These are phyloP conservation scores for Strigomonas oncopelti DNA, from an alignment of 208 protist genomes.

Conservation along the genomic window DNA sequence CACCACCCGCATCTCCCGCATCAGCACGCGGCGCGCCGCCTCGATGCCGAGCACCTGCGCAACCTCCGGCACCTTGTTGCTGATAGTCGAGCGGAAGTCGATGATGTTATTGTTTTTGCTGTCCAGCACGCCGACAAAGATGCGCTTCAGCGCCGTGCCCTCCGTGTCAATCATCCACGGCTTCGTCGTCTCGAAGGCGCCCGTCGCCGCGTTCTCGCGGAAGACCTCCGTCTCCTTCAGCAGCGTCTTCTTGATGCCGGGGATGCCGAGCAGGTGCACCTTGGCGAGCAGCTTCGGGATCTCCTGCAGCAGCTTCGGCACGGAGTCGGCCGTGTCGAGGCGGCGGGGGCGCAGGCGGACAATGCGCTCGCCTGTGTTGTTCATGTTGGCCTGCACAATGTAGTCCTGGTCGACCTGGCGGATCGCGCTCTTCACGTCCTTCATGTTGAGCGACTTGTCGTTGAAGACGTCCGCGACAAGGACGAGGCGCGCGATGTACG, in stretches of 20 bases:
- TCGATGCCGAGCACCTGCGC: slow-evolving; percentile 92
- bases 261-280: slow-evolving; percentile 92
- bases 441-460: slow-evolving; percentile 92
- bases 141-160: slow-evolving; percentile 93
- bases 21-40: slow-evolving; percentile 70
- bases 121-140: slow-evolving; percentile 97
- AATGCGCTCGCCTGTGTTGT: slow-evolving; percentile 92
- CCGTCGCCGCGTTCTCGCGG: slow-evolving; percentile 44
- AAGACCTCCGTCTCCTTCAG: slow-evolving; percentile 63
- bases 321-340: slow-evolving; percentile 47
- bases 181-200: slow-evolving; percentile 52
- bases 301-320: slow-evolving; percentile 53
- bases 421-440: slow-evolving; percentile 92
- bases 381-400: slow-evolving; percentile 87
- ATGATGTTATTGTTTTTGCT: slow-evolving; percentile 89
- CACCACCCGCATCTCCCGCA: slow-evolving; percentile 90
- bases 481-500: slow-evolving; percentile 96
- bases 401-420: slow-evolving; percentile 72
- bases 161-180: slow-evolving; percentile 94
- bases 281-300: slow-evolving; percentile 64
- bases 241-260: slow-evolving; percentile 93
- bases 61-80: slow-evolving; percentile 99
- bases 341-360: slow-evolving; percentile 84
- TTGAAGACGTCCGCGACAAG: slow-evolving; percentile 90
- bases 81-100: slow-evolving; percentile 89